Evolutionary conservation across 768 basidiomycete genomes (phyloP).

Genomic region (Podaxis mareebaensis): DNA sequence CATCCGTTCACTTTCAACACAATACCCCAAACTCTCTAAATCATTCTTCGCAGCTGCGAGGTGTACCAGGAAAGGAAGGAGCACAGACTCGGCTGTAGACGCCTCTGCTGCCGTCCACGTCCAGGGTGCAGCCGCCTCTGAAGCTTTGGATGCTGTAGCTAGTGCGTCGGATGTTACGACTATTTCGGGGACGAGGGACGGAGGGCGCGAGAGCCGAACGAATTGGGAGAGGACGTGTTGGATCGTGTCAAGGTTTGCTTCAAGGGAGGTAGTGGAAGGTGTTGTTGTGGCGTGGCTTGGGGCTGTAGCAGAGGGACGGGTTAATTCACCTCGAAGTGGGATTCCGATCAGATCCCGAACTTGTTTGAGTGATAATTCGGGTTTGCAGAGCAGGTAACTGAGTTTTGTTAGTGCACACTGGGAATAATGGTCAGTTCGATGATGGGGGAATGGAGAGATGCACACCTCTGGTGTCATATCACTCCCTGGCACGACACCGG

Average conservation of each 20-base stretch:
- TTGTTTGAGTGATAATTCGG: conserved; percentile 65
- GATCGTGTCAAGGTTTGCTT: conserved; percentile 58
- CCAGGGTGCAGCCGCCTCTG: conserved; percentile 66
- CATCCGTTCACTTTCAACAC: conserved; percentile 40
- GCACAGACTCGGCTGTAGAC: conserved; percentile 62
- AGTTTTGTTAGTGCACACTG: conserved; percentile 92
- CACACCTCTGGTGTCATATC: conserved; percentile 96
- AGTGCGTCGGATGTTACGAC: conserved; percentile 40
- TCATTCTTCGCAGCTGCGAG: conserved; percentile 77
- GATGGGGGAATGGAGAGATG: not conserved
- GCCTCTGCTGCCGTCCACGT: conserved; percentile 78
- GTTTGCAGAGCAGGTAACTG: conserved; percentile 85
- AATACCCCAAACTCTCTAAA: conserved; percentile 58
- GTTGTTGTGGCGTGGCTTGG: conserved; percentile 30
- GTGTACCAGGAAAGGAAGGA: conserved; percentile 79
- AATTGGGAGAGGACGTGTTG: conserved; percentile 69
- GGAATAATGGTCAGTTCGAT: not conserved
- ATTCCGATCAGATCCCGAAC: conserved; percentile 74
- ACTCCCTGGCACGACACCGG: conserved; percentile 81
- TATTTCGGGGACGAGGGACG: conserved; percentile 35
- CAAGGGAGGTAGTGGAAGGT: conserved; percentile 36
- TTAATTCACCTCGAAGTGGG: conserved; percentile 89
- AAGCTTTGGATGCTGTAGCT: conserved; percentile 30
- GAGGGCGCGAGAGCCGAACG: conserved; percentile 55
- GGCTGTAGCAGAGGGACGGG: conserved; percentile 45